Evolutionary conservation across 192 early-diverging fungal genomes (phyloP), one percentile per base, ranked within the genome.

Genomic region (Powellomyces hirtus): DNA sequence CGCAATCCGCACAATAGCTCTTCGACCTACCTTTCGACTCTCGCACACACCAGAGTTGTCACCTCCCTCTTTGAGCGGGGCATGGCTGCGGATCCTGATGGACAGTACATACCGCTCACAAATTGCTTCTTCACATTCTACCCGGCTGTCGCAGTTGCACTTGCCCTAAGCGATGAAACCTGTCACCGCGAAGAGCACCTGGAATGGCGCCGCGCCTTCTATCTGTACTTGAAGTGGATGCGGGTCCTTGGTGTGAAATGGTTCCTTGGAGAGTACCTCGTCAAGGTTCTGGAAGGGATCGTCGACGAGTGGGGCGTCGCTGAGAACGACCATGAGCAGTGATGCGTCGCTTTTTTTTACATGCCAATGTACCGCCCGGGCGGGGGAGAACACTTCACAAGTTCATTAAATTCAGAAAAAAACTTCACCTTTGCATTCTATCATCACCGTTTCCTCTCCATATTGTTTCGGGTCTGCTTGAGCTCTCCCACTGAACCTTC

Each of bases 91-190:
- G 65, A 67, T 38, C 65, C 65, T 4, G 4, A 16, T 22, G 65
- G 24, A 11, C 8, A 7, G 38, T 57, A 58, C 37, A 38, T 58
- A n/a, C 38, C 65, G 29, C 52, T 67, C 16, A 30, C 29, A 7
- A 57, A 31, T 29, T 53, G 52, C 42, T 58, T 51, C 36, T 67
- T 58, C 35, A 36, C 52, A 34, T 67, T 67, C 38, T 67, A 67
- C 0, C 50, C 65, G 18, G 50, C 65, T 4, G 59, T 60, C n/a
- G 20, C 35, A 11, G 38, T 67, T 38, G 65, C 65, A 8, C 35
- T 67, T 2, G 51, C 55, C 34, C 16, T 67, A 18, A 20, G 37
- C n/a, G 29, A 51, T 10, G 38, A 38, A 6, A 34, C 27, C 24
- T 20, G 53, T 20, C 11, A 29, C 27, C 11, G 22, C 26, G 5